Evolutionary conservation across 306 rosid genomes (phyloP), one percentile per base, ranked within the genome.

Genomic region (Boehmeria nivea): DNA sequence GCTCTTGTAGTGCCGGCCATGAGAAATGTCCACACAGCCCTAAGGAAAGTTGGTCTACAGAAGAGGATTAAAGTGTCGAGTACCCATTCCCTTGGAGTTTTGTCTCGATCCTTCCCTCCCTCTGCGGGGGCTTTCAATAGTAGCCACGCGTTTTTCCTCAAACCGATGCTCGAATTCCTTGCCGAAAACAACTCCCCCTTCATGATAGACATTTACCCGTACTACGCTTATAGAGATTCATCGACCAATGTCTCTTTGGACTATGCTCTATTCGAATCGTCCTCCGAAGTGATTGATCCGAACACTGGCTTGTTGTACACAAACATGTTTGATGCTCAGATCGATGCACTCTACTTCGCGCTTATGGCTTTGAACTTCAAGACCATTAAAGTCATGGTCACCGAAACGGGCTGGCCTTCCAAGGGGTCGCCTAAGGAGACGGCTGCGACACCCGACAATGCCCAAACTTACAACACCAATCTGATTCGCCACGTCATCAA

Each of bases 361-460:
- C 73, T 87, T 62, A 87, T 74, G 94, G 96, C 89, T 22, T 73
- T 93, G 26, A 93, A 93, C 64, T 93, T 93, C 68, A 69, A 81
- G 75, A 93, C 96, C 51, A 79, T 93, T 50, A 85, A 76, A 72
- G 72, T 93, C 58, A 83, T 85, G 89, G 95, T 93, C 61, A 81
- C 96, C 3, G 99, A 93, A 74, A 93, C 99, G 17, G 99, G 99
- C 51, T 93, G 99, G 99, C 99, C 99, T 58, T 83, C 96, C 13
- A 93, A 88, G 57, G 99, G 99, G 42, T 87, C 99, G 0, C 88
- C 94, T 6, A 93, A 85, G 82, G 99, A 93, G 80, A 81, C 77
- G 9, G 86, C 94, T 58, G 99, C 99, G 14, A 76, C 78, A 49
- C 78, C 86, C 8, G 86, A 76, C 57, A 73, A 81, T 58, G 86